Percentiles rank a stretch among this genome's conserved stretches.
Evolutionary conservation across 768 basidiomycete species (phyloP).

Genomic region (Rhodotorula babjevae): DNA sequence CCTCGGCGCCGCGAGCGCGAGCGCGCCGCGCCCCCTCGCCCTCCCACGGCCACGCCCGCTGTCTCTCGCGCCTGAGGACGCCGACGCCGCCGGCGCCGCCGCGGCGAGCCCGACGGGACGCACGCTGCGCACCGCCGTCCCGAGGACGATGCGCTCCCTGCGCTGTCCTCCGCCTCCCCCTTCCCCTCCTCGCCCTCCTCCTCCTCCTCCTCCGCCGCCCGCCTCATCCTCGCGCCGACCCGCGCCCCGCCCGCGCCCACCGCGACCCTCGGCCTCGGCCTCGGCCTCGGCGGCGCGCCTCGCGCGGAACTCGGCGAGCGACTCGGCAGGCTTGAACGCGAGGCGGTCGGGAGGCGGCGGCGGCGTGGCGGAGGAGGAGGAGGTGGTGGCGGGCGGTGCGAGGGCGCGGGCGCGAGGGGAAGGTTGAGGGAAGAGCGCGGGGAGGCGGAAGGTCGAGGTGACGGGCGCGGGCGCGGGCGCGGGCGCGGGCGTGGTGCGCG

Average conservation of each 20-base stretch:
- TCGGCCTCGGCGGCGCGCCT: background rate
- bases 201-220: background rate
- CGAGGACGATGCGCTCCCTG: conserved; percentile 8
- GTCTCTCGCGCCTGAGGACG: rapidly evolving
- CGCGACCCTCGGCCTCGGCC: background rate
- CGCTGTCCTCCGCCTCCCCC: background rate
- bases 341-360: too few relatives aligned
- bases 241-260: background rate
- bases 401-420: background rate
- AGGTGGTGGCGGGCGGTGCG: background rate
- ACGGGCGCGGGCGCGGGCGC: background rate
- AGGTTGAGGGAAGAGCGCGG: background rate
- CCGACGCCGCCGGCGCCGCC: background rate
- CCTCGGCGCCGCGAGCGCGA: background rate
- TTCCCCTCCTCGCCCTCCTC: background rate
- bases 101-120: background rate
- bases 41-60: background rate
- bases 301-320: background rate
- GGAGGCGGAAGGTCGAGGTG: background rate
- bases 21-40: background rate
- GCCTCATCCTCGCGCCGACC: too few relatives aligned
- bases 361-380: background rate
- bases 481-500: background rate
- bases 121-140: conserved; percentile 4
- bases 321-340: background rate